These are phyloP conservation scores for Vachellia collinsii DNA, from an alignment of 306 rosid species.

Conservation along the genomic window DNA sequence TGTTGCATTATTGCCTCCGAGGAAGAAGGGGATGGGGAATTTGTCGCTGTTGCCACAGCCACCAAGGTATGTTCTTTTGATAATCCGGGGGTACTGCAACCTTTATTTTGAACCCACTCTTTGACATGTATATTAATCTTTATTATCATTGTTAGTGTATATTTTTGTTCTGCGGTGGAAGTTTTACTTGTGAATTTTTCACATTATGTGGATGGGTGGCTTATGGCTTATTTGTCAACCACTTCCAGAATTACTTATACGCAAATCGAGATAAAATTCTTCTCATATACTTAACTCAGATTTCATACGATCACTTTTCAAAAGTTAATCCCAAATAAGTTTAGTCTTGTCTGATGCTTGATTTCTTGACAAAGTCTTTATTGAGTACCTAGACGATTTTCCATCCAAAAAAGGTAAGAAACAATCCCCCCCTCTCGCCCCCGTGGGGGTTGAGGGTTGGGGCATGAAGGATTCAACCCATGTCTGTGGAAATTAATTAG, in stretches of 20 bases:
- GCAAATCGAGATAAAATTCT: too few relatives aligned
- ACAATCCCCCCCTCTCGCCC: background rate
- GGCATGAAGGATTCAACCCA: background rate
- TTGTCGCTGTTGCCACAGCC: conserved; percentile 76
- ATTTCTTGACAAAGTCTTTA: conserved; percentile 20
- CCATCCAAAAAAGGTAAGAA: background rate
- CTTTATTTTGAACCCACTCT: conserved; percentile 18
- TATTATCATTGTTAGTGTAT: conserved; percentile 4
- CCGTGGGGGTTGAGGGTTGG: too few relatives aligned
- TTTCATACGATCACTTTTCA: too few relatives aligned
- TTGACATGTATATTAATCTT: background rate
- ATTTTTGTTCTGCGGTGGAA: background rate
- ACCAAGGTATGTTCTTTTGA: conserved; percentile 63
- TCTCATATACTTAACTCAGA: too few relatives aligned
- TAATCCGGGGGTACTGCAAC: conserved; percentile 10
- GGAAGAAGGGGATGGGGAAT: conserved; percentile 65
- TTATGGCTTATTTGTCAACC: too few relatives aligned
- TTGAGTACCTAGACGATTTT: too few relatives aligned
- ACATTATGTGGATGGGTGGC: background rate
- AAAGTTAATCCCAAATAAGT: too few relatives aligned
- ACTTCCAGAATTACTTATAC: too few relatives aligned
- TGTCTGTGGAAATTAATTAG: conserved; percentile 2
- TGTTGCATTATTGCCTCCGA: conserved; percentile 75
- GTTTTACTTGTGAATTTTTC: conserved; percentile 9
- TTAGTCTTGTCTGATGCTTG: conserved; percentile 16